Base-by-base conservation (phyloP, 2,329 filamentous ascomycete genomes). In the Colletotrichum gloeosporioides region DNA sequence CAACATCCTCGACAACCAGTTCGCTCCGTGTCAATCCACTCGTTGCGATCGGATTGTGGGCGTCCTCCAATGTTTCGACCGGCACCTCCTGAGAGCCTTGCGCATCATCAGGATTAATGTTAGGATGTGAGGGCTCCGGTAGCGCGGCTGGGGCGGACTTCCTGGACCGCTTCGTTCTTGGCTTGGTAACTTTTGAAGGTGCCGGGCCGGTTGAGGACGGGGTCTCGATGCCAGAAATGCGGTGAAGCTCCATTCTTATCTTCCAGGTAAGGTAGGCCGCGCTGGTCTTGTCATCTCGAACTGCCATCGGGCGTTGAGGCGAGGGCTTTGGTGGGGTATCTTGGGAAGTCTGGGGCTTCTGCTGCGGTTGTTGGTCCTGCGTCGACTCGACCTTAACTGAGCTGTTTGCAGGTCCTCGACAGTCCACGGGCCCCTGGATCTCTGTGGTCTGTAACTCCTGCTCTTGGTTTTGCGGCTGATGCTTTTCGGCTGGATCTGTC, bases 261-360 rank as follows among this genome's bases (percentile, higher is more conserved):
- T 87, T 89, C 73, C 82, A 80, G 2, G 84, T 83, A 75, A 87
- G 84, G 76, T 87, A 88, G 0, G 87, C 88, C 0, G 83, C 88
- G 29, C 87, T 88, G 15, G 81, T 82, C 76, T 85, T 88, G 73
- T 88, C 86, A 68, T 90, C 88, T 8, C 87, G 87, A 34, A 87
- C 78, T 4, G 87, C 86, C 6, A 85, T 83, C 1, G 88, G 87
- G 18, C 87, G 84, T 29, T 34, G 63, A 53, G 82, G 83, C 3
- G 83, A 79, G 4, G 82, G 79, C 7, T 69, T 77, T 27, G 69
- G 39, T 8, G 16, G 44, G 9, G 64, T 29, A 22, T 68, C 53
- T n/a, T 69, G 32, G 18, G 27, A 18, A 3, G 63, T 15, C 39
- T 25, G 62, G 16, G 27, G 25, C 16, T 67, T 49, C 39, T 67